These are phyloP conservation scores for Apiotrichum porosum DNA, from an alignment of 1,284 basidiomycete species.

Conservation along the genomic window DNA sequence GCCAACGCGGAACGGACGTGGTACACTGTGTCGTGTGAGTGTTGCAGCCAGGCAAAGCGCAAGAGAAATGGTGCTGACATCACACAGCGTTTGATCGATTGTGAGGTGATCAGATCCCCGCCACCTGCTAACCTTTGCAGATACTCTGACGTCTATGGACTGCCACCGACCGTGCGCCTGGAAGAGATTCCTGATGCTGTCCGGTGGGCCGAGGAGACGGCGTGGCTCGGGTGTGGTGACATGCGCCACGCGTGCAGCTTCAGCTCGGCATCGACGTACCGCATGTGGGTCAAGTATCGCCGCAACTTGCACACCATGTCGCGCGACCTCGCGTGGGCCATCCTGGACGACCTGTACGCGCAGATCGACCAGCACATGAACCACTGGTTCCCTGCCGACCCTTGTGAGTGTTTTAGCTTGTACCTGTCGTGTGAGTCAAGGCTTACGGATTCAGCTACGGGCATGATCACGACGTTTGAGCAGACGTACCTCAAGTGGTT, in stretches of 20 bases:
- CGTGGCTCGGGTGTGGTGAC: conserved; percentile 12
- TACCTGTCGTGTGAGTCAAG: background rate
- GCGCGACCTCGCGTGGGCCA: conserved; percentile 4
- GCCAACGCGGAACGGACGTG: conserved; percentile 10
- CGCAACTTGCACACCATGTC: conserved; percentile 6
- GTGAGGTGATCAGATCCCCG: background rate
- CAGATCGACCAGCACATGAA: conserved; percentile 15
- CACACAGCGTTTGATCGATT: conserved; percentile 1
- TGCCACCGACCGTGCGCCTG: conserved; percentile 10
- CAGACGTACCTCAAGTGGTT: conserved; percentile 17
- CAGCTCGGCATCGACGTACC: conserved; percentile 14
- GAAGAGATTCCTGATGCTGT: conserved; percentile 4
- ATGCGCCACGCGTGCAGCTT: conserved; percentile 15
- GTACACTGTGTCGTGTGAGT: conserved; percentile 6
- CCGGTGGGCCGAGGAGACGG: conserved; percentile 15
- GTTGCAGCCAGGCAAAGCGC: no score
- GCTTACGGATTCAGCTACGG: conserved; percentile 1
- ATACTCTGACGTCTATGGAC: conserved; percentile 10
- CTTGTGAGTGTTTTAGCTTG: background rate
- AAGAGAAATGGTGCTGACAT: background rate
- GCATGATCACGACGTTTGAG: conserved; percentile 9
- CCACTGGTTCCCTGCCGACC: conserved; percentile 17
- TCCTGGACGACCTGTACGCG: conserved; percentile 11
- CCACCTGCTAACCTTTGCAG: background rate
- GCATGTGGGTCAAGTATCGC: conserved; percentile 14